Evolutionary conservation across 495 filamentous ascomycete genomes (phyloP), one percentile per base, ranked within the genome.

Genomic region (Venustampulla echinocandica): DNA sequence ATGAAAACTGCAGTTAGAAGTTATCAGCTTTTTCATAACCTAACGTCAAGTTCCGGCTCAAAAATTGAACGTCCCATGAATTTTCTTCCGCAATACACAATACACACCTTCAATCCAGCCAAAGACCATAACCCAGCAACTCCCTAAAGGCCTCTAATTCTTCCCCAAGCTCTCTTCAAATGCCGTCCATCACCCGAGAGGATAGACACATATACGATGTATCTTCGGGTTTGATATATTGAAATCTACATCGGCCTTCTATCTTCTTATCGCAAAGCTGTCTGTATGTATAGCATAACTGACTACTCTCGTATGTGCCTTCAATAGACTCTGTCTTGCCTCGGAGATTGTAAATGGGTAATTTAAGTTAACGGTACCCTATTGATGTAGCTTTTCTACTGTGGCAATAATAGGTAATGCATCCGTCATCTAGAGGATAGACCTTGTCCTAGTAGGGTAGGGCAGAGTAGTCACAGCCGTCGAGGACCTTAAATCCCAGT

Each of bases 251-350:
- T 41, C 87, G 78, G 5, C 88, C 88, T 57, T 92, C 88, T 52
- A 90, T 88, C 81, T 81, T 18, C 87, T 87, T 25, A 90, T 75
- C 0, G 81, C 86, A 60, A 87, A 95, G 3, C 86, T 88, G 0
- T 71, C 75, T 17, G 84, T 82, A 59, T 92, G 87, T 0, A 76
- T 73, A 55, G 87, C 90, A 66, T 85, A 90, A 64, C 76, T 83
- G 33, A 94, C 79, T 36, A 85, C 80, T 27, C 84, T 70, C 10
- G 84, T 90, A 70, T 94, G 90, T 77, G 79, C 83, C 55, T 87
- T 87, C 25, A 95, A 73, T 1, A 85, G 86, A 44, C 78, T 85
- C 59, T 86, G 74, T 47, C 85, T 73, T 18, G 83, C 82, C 64
- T 87, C 88, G 66, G 80, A 86, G 61, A 92, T 76, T 52, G 77